phyloP scores from a whole-genome alignment of 768 basidiomycete species.

The Rhizopogon salebrosus region DNA sequence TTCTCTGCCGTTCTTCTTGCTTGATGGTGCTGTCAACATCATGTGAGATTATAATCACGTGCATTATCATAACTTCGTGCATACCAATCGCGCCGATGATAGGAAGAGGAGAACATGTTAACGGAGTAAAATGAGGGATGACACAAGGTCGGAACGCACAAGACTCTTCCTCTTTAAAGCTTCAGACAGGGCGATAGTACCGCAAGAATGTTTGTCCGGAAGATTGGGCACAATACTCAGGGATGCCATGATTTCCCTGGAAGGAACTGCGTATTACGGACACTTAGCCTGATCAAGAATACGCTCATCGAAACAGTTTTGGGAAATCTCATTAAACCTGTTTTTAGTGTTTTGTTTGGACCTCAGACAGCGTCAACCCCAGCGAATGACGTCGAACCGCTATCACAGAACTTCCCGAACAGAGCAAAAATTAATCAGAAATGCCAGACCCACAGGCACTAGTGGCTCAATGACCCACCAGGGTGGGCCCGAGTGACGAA shows the following conservation, averaged over 20 bases:
- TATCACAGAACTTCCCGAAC: background rate
- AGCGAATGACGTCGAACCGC: background rate
- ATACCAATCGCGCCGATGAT: slow-evolving; percentile 26
- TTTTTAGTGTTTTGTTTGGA: background rate
- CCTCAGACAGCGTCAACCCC: background rate
- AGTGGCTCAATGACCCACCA: background rate
- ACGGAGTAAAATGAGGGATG: background rate
- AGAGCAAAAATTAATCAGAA: background rate
- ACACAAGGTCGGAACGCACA: background rate
- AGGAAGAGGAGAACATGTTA: slow-evolving; percentile 21
- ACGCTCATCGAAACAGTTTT: background rate
- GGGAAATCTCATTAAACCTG: background rate
- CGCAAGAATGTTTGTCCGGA: background rate
- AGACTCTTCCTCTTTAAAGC: background rate
- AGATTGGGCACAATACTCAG: background rate
- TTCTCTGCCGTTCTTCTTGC: slow-evolving; percentile 25
- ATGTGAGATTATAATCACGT: background rate
- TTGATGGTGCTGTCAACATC: slow-evolving; percentile 24
- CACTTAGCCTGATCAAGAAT: background rate
- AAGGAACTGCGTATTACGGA: background rate
- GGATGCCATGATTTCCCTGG: background rate
- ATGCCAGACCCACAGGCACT: background rate
- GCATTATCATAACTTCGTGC: background rate
- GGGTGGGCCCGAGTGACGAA: background rate
- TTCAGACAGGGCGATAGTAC: no score